These are phyloP conservation scores for Solanum neorickii DNA, from an alignment of 257 asterid species.

Conservation along the genomic window DNA sequence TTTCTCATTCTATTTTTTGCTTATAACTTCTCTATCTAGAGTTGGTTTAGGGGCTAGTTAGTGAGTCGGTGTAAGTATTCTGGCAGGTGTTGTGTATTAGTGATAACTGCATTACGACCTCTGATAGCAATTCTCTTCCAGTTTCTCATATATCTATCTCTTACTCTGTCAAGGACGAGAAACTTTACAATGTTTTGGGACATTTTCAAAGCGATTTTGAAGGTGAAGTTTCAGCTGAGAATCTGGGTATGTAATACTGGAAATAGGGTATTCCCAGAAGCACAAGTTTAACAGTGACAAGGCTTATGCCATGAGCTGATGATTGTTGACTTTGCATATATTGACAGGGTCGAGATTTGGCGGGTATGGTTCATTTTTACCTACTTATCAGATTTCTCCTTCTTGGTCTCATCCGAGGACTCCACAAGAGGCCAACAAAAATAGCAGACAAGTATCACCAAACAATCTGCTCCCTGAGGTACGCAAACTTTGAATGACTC, in stretches of 20 bases:
- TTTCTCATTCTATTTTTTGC: background rate
- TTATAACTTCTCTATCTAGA: background rate
- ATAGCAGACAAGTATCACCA: slow-evolving; percentile 39
- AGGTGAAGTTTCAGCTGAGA: slow-evolving; percentile 94
- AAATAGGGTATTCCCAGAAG: slow-evolving; percentile 5
- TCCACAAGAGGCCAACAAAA: slow-evolving; percentile 40
- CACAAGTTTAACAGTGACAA: background rate
- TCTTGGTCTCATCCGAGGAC: slow-evolving; percentile 51
- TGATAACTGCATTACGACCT: background rate
- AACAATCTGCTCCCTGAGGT: slow-evolving; percentile 61
- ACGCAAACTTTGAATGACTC: slow-evolving; percentile 2
- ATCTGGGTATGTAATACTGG: slow-evolving; percentile 68
- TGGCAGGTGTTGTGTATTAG: background rate
- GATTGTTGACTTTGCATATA: slow-evolving; percentile 19
- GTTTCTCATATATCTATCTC: slow-evolving; percentile 18
- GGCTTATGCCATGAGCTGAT: slow-evolving; percentile 20
- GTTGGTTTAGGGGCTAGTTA: slow-evolving; percentile 1
- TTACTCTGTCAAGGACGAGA: slow-evolving; percentile 57
- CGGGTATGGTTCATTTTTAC: slow-evolving; percentile 95
- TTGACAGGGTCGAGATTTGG: slow-evolving; percentile 89
- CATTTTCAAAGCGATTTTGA: slow-evolving; percentile 96
- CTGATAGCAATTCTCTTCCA: background rate
- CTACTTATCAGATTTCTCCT: slow-evolving; percentile 78
- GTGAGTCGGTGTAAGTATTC: background rate
- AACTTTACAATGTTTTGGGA: slow-evolving; percentile 75